A percentile compares a stretch with the other conserved stretches of the same genome.
phyloP scores from a whole-genome alignment of 208 protist genomes.

The Trypanosoma grayi region DNA sequence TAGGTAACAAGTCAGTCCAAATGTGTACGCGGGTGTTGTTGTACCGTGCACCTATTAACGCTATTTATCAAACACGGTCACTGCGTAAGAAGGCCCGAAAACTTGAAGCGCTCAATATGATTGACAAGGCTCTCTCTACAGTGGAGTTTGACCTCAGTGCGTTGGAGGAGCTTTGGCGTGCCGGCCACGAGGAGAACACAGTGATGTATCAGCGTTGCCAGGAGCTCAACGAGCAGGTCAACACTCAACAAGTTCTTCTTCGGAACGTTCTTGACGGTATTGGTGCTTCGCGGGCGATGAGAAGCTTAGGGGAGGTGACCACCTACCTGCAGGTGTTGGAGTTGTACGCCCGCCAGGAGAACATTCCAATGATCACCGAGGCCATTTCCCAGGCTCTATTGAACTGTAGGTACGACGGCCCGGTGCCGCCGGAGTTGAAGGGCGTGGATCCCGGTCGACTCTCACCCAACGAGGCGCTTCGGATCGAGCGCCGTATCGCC shows the following conservation, averaged over 20 bases:
- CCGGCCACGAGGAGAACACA: slow-evolving; percentile 74
- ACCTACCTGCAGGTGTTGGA: slow-evolving; percentile 75
- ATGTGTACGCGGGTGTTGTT: slow-evolving; percentile 43
- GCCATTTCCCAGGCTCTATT: slow-evolving; percentile 65
- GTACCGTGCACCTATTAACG: slow-evolving; percentile 67
- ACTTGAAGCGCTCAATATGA: slow-evolving; percentile 31
- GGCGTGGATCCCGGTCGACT: background rate
- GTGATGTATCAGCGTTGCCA: slow-evolving; percentile 80
- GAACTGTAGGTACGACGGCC: slow-evolving; percentile 5
- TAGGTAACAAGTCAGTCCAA: slow-evolving; percentile 51
- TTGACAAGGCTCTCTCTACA: slow-evolving; percentile 60
- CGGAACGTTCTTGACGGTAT: slow-evolving; percentile 78
- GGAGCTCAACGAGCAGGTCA: slow-evolving; percentile 46
- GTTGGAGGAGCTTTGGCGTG: slow-evolving; percentile 77
- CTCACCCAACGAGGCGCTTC: slow-evolving; percentile 12
- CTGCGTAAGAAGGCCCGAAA: slow-evolving; percentile 39
- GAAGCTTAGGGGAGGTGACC: slow-evolving; percentile 33
- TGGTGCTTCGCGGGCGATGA: slow-evolving; percentile 59
- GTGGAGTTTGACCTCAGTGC: slow-evolving; percentile 81
- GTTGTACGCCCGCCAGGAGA: slow-evolving; percentile 72
- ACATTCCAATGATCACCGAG: slow-evolving; percentile 45
- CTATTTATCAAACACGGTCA: slow-evolving; percentile 65
- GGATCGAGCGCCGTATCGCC: slow-evolving; percentile 17
- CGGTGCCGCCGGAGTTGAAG: slow-evolving; percentile 6
- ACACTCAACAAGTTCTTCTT: slow-evolving; percentile 52